Evolutionary conservation across 495 filamentous ascomycete species (phyloP), one percentile per base, ranked within the genome.

Genomic region (Lophium mytilinum): DNA sequence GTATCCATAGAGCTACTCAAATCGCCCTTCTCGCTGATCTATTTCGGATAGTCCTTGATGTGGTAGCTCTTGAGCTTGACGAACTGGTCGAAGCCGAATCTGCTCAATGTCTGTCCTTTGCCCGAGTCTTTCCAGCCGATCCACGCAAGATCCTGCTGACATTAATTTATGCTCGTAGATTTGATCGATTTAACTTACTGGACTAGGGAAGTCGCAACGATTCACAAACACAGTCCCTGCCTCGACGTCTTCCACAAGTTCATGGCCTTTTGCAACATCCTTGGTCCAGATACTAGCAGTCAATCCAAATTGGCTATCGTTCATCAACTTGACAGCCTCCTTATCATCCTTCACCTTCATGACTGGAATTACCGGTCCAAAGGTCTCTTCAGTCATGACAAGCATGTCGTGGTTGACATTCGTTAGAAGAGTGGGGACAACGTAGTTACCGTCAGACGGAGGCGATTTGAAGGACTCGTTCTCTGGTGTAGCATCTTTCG

Each of bases 211-310:
- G 69, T 98, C 93, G 63, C 86, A 88, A 57, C 93, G 83, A 66
- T 98, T 98, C 63, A 98, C 87, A 71, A 95, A 98, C 14, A 96
- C 91, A 2, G 93, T 98, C 9, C 93, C 93, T 15, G 93, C 93
- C 60, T 96, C 92, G 36, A 98, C 82, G 33, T 79, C 74, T 52
- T 95, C 86, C 12, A 84, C 83, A 34, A 98, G 71, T 62, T 84
- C 77, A 56, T 90, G 84, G n/a, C 86, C 94, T 58, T 76, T 81
- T 4, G 71, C 76, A 2, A 84, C 80, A 64, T 97, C 90, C 68
- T 95, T 95, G 15, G 93, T 96, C 93, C 93, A 98, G 39, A 98
- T 89, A 65, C 90, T 95, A n/a, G 90, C 92, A 1, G 94, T 96
- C 52, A 98, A 76, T 1, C 93, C 93, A 66, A 93, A 94, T 53